These are phyloP conservation scores for Russula sp. DNA, from an alignment of 768 basidiomycete species.

Conservation along the genomic window DNA sequence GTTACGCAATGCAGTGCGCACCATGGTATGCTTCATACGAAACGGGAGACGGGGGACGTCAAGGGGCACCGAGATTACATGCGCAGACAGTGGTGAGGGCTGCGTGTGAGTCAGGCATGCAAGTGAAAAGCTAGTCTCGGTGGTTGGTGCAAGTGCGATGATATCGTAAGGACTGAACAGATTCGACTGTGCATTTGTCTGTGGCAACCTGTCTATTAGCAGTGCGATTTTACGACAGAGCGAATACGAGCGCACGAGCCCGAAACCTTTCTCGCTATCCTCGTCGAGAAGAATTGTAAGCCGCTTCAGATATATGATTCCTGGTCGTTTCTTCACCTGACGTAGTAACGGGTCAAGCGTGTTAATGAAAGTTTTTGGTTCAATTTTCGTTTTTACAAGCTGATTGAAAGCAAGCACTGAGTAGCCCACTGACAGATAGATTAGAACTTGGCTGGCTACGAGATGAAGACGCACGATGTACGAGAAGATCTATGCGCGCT, in stretches of 20 bases:
- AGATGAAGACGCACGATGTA: constrained; percentile 52
- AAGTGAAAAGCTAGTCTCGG: constrained; percentile 61
- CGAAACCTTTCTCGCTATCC: constrained; percentile 82
- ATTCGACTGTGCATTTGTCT: constrained; percentile 68
- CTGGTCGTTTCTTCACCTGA: constrained; percentile 52
- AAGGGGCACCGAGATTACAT: constrained; percentile 75
- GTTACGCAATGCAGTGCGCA: constrained; percentile 74
- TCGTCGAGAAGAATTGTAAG: constrained; percentile 77
- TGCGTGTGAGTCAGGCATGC: constrained; percentile 76
- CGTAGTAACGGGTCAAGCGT: constrained; percentile 51
- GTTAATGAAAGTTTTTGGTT: constrained; percentile 64
- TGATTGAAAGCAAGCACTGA: constrained; percentile 75
- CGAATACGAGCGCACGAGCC: constrained; percentile 47
- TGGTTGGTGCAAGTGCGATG: constrained; percentile 69
- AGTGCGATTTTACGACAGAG: not conserved
- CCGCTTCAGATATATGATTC: constrained; percentile 64
- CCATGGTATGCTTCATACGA: constrained; percentile 75
- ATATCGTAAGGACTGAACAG: constrained; percentile 68
- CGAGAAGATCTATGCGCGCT: constrained; percentile 57
- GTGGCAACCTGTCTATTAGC: constrained; percentile 2
- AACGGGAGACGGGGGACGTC: constrained; percentile 74
- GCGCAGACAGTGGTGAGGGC: constrained; percentile 71
- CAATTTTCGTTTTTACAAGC: constrained; percentile 63
- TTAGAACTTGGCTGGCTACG: constrained; percentile 8
- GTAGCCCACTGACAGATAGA: constrained; percentile 66